Evolutionary conservation across 148 eudicot genomes (phyloP).

Genomic region (Nepenthes mirabilis): DNA sequence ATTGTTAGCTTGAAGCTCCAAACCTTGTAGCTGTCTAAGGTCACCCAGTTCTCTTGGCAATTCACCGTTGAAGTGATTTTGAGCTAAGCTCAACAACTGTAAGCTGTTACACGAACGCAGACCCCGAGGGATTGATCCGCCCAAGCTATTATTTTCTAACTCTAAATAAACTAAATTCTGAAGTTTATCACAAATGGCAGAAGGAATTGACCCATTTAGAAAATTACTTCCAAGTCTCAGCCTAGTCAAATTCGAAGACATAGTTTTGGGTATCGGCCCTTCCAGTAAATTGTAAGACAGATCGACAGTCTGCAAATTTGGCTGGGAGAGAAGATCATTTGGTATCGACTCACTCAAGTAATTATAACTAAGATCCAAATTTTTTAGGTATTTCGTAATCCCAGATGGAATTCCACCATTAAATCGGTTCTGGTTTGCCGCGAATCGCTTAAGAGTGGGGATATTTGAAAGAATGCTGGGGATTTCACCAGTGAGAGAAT

Average conservation of each 20-base stretch:
- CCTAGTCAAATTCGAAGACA: slow-evolving; percentile 40
- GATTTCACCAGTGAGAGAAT: slow-evolving; percentile 39
- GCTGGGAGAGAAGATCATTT: slow-evolving; percentile 31
- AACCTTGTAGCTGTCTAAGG: slow-evolving; percentile 34
- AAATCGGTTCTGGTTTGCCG: slow-evolving; percentile 51
- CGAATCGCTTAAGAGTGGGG: slow-evolving; percentile 42
- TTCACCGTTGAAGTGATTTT: slow-evolving; percentile 35
- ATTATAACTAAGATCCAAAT: slow-evolving; percentile 69
- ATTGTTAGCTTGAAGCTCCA: slow-evolving; percentile 51
- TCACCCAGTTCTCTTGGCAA: slow-evolving; percentile 35
- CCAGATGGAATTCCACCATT: slow-evolving; percentile 51
- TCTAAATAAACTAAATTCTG: slow-evolving; percentile 49
- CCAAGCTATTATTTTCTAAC: slow-evolving; percentile 39
- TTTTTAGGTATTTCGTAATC: slow-evolving; percentile 24
- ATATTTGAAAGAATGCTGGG: slow-evolving; percentile 27
- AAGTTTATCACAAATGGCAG: slow-evolving; percentile 20
- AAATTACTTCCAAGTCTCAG: slow-evolving; percentile 52
- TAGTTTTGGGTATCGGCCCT: slow-evolving; percentile 37
- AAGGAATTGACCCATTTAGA: slow-evolving; percentile 34
- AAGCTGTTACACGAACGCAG: slow-evolving; percentile 36
- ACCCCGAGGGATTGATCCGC: slow-evolving; percentile 45
- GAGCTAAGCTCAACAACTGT: slow-evolving; percentile 48
- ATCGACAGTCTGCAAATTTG: slow-evolving; percentile 45
- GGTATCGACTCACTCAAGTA: slow-evolving; percentile 40
- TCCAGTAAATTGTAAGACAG: slow-evolving; percentile 37